These are phyloP conservation scores for Curvularia hawaiiensis DNA, from an alignment of 2,329 filamentous ascomycete species.

Conservation along the genomic window DNA sequence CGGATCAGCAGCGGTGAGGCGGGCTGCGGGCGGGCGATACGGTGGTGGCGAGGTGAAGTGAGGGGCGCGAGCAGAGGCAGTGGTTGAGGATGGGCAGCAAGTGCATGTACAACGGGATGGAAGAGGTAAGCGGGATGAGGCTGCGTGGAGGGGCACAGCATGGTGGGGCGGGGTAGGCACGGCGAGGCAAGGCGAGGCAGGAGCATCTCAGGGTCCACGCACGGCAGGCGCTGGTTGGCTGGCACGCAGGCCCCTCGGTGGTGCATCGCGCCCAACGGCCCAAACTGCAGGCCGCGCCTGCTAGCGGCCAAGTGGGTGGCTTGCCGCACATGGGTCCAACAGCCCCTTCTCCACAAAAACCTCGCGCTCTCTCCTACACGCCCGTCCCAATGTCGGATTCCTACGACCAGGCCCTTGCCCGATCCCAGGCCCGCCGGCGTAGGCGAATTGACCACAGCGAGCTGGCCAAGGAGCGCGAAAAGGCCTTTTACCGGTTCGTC, in stretches of 20 bases:
- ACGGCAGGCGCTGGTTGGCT: neutral
- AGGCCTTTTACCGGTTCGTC: slow-evolving; percentile 39
- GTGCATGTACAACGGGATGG: neutral
- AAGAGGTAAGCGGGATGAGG: neutral
- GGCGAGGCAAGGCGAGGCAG: neutral
- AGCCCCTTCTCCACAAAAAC: slow-evolving; percentile 12
- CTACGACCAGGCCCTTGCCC: slow-evolving; percentile 18
- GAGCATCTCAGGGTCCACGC: neutral
- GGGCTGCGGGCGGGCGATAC: neutral
- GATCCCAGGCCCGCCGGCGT: slow-evolving; percentile 20
- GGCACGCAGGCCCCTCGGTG: neutral
- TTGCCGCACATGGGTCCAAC: slow-evolving; percentile 6
- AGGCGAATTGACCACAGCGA: slow-evolving; percentile 34
- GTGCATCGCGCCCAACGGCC: neutral
- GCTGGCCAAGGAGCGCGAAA: slow-evolving; percentile 39
- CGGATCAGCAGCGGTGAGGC: neutral
- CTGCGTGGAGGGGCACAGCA: neutral
- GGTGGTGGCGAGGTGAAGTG: neutral
- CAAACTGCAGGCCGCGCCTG: neutral
- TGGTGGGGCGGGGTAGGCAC: neutral
- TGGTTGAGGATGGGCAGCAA: neutral
- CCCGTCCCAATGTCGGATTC: slow-evolving; percentile 16
- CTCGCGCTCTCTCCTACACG: slow-evolving; percentile 8
- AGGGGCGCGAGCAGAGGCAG: neutral
- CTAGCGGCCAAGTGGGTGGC: slow-evolving; percentile 6